Base-by-base conservation (phyloP, 2,329 filamentous ascomycete genomes). In the Parascedosporium putredinis region DNA sequence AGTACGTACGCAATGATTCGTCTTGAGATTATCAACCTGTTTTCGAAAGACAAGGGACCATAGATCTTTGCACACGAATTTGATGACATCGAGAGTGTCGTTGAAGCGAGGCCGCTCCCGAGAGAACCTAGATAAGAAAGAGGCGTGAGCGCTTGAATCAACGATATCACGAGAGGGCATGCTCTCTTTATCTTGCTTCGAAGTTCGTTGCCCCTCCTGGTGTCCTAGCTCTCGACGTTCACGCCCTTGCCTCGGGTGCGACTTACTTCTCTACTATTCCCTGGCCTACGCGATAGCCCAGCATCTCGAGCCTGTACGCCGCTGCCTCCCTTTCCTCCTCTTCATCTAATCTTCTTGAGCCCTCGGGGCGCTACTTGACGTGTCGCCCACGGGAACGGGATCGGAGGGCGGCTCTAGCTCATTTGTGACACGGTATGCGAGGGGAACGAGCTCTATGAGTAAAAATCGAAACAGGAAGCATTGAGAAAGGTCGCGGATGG, bases 11-110 rank as follows among this genome's bases (percentile, higher is more conserved):
- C 93, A 75, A 64, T 98, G 93, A 63, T 98, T 98, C 7, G 93
- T 98, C 70, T 98, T 98, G 44, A 98, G 75, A 64, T 98, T 98
- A 67, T 98, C 93, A 61, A 98, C 88, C 66, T 97, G 94, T 69
- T 98, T 98, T 63, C 87, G 79, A 67, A 96, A 98, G 14, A 96
- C 79, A 18, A 97, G 75, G 29, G 82, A 89, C 93, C 93, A 98
- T 42, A 98, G 75, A 65, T 98, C 93, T 72, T 98, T 98, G 78
- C 93, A 98, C 46, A 98, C 75, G 62, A 98, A 97, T 66, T 98
- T 98, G 64, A 98, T 98, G 46, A 90, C 86, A 62, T 97, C 93
- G 38, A 98, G 79, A 3, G 90, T 90, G 59, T 95, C 89, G 54
- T 84, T 87, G 63, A 96, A 94, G 45, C 89, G 86, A 36, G 91